phyloP scores from a whole-genome alignment of 139 green algal genomes.

The Klebsormidium nitens region DNA sequence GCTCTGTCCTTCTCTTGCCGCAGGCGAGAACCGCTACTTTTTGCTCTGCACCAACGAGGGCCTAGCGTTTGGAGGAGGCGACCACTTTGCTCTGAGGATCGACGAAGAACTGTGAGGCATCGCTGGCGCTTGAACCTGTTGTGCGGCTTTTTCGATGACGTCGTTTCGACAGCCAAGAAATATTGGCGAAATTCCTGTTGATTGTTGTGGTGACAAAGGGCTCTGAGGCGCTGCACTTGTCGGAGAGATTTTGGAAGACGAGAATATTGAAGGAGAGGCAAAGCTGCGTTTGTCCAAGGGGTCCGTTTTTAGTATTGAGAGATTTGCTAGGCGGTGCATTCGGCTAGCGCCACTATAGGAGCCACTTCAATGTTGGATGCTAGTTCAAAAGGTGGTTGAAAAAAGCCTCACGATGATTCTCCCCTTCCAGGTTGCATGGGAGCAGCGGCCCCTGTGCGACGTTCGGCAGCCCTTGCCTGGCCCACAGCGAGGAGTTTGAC shows the following conservation, averaged over 20 bases:
- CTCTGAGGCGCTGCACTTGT: neutral
- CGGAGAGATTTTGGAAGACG: neutral
- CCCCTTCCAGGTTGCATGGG: conserved; percentile 21
- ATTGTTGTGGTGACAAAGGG: neutral
- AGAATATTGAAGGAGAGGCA: neutral
- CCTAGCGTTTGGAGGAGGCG: conserved; percentile 34
- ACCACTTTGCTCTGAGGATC: conserved; percentile 35
- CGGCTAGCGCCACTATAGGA: too few species aligned
- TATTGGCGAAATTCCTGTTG: neutral
- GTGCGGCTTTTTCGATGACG: neutral
- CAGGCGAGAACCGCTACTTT: conserved; percentile 37
- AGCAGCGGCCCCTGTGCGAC: conserved; percentile 34
- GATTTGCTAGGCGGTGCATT: too few species aligned
- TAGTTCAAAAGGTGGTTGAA: too few species aligned
- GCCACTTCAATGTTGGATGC: too few species aligned
- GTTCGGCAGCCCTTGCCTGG: conserved; percentile 24
- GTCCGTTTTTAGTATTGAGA: too few species aligned
- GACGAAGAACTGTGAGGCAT: conserved; percentile 33
- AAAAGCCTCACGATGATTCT: too few species aligned
- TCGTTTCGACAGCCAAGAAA: neutral
- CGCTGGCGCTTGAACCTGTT: neutral
- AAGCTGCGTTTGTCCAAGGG: neutral
- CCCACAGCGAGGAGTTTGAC: conserved; percentile 20
- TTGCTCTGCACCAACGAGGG: conserved; percentile 27
- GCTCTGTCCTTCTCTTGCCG: too few species aligned